Base-by-base conservation (phyloP, 2,329 filamentous ascomycete genomes). In the Purpureocillium takamizusanense region DNA sequence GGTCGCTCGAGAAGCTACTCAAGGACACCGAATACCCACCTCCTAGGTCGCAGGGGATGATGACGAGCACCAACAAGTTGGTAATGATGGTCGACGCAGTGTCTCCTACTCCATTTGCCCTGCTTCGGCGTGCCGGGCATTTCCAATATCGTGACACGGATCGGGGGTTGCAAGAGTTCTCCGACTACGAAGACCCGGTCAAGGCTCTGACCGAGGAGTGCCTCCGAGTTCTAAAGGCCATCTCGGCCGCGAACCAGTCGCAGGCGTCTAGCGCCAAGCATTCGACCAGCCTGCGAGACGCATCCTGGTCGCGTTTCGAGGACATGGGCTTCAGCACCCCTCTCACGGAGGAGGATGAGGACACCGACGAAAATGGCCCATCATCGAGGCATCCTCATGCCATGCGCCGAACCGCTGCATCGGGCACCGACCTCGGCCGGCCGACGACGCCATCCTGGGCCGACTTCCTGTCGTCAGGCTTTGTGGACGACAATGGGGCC, bases 371-470 rank as follows among this genome's bases (percentile, higher is more conserved):
- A 3, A 59, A 55, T 16, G 60, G 60, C 17, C 57, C 65, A 23
- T 49, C 58, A 14, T 61, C 61, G 40, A 64, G 68, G 40, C 52
- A 54, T 12, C 44, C 47, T 4, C 51, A 55, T 25, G 77, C 76
- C 15, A 59, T 94, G 29, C 72, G 78, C 41, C 75, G 74, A 12
- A 76, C 77, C 6, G 78, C 87, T 13, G 73, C 76, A 6, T 86
- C 86, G 9, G 76, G 76, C n/a, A 72, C 72, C 32, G 77, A 82
- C 41, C 62, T 83, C 33, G 87, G 76, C 28, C 76, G 92, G 41
- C 92, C 92, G 2, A 97, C 88, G 0, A 98, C 92, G 1, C 92
- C 92, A 1, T 97, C 92, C 0, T 98, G 92, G 92, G 92, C 92
- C 3, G 92, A 98, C 57, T 98, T 98, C 58, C 72, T 98, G 41